These are phyloP conservation scores for Penicillium sp. DNA, from an alignment of 2,329 filamentous ascomycete genomes.

Conservation along the genomic window DNA sequence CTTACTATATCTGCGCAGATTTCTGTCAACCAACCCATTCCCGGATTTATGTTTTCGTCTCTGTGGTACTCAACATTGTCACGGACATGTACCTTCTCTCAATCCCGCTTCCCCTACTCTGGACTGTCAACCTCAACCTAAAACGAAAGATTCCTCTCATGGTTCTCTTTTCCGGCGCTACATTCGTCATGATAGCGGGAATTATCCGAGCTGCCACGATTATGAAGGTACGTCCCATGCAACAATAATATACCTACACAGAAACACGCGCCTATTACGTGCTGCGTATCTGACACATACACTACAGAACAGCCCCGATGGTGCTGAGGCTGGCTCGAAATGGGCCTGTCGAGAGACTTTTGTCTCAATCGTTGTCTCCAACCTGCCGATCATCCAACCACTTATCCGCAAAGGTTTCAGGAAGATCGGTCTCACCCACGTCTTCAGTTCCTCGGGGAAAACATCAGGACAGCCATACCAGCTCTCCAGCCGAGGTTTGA, in stretches of 20 bases:
- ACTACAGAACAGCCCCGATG: conserved; percentile 28
- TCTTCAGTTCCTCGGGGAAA: conserved; percentile 24
- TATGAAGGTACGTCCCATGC: conserved; percentile 28
- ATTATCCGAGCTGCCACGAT: conserved; percentile 53
- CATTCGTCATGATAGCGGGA: conserved; percentile 53
- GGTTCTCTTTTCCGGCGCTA: conserved; percentile 52
- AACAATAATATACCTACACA: neutral
- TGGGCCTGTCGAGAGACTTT: conserved; percentile 45
- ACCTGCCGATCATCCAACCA: conserved; percentile 40
- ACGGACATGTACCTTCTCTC: conserved; percentile 59
- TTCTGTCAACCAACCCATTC: conserved; percentile 49
- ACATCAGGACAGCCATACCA: conserved; percentile 19
- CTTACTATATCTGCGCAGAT: conserved; percentile 28
- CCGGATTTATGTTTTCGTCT: conserved; percentile 46
- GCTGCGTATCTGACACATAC: neutral
- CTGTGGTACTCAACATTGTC: conserved; percentile 49
- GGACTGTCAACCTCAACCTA: conserved; percentile 47
- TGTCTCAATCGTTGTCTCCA: conserved; percentile 41
- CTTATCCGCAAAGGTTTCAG: conserved; percentile 24
- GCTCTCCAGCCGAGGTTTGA: conserved; percentile 16
- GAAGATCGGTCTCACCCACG: conserved; percentile 24
- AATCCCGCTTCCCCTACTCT: conserved; percentile 57
- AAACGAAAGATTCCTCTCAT: conserved; percentile 51
- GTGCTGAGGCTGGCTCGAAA: conserved; percentile 35
- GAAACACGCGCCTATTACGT: neutral